Conservation (phyloP, 371 early-diverging fungal genomes). For the Funneliformis caledonium region DNA sequence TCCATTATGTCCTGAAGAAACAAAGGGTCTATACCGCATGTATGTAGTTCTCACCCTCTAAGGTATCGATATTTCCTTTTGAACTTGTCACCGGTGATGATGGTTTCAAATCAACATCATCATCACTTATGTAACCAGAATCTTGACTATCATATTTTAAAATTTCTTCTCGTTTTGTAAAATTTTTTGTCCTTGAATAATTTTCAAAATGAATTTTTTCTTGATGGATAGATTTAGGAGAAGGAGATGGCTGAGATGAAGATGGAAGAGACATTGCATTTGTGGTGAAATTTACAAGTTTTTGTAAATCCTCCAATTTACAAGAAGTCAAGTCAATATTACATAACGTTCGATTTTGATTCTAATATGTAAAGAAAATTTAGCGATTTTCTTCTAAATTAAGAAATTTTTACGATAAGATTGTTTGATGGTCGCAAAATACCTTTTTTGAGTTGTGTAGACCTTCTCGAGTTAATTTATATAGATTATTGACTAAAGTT, state of each 20-base stretch:
- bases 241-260: not conserved
- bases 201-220: not conserved
- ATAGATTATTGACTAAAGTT: not conserved
- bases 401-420: not conserved
- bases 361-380: too few relatives aligned
- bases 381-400: not conserved
- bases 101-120: not conserved
- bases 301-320: conserved; percentile 1
- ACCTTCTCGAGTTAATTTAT: not conserved
- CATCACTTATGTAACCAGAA: not conserved
- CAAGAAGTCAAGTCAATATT: not conserved
- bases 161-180: not conserved
- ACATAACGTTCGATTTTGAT: not conserved
- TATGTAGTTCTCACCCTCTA: too few relatives aligned
- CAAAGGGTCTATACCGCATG: too few relatives aligned
- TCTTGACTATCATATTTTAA: not conserved
- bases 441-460: not conserved
- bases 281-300: not conserved
- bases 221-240: not conserved
- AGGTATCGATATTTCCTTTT: too few relatives aligned
- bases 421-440: not conserved
- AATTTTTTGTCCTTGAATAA: not conserved
- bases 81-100: not conserved
- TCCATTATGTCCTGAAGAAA: too few relatives aligned
- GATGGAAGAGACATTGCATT: not conserved